Conservation (phyloP, 2,329 filamentous ascomycete genomes). For the Microdochium paspali region DNA sequence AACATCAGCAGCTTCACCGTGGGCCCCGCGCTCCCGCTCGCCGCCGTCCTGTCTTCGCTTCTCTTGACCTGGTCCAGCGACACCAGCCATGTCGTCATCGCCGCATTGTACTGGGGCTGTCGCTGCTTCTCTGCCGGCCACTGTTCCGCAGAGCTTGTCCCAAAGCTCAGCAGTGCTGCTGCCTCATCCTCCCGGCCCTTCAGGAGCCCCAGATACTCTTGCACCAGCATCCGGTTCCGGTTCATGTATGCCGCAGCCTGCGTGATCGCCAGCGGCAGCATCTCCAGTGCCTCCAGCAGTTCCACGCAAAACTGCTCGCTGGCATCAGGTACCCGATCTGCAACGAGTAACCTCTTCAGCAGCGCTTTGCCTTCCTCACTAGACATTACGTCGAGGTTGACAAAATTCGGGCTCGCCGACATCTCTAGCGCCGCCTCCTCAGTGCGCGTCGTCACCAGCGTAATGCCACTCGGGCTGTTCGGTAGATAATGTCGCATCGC, state of each 20-base stretch:
- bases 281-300: constrained; percentile 22
- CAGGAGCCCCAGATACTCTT: constrained; percentile 23
- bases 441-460: constrained; percentile 27
- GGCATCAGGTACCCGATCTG: constrained; percentile 6
- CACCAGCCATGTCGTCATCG: constrained; percentile 27
- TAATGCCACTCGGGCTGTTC: constrained; percentile 17
- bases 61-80: constrained; percentile 27
- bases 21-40: constrained; percentile 4
- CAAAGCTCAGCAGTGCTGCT: constrained; percentile 19
- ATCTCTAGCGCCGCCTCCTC: constrained; percentile 17
- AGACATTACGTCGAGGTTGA: constrained; percentile 21
- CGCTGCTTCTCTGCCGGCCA: constrained; percentile 16
- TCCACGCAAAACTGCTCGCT: constrained; percentile 5
- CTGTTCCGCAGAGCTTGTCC: constrained; percentile 22
- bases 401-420: constrained; percentile 9
- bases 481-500: constrained; percentile 22
- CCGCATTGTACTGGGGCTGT: constrained; percentile 10
- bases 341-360: constrained; percentile 13
- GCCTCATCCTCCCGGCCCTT: constrained; percentile 17
- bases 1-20: constrained; percentile 27
- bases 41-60: not conserved
- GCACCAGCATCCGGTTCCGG: constrained; percentile 11
- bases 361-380: constrained; percentile 14
- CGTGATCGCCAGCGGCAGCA: constrained; percentile 28
- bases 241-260: constrained; percentile 31